Evolutionary conservation across 805 yeast species (phyloP).

Genomic region (Starmera amethionina): DNA sequence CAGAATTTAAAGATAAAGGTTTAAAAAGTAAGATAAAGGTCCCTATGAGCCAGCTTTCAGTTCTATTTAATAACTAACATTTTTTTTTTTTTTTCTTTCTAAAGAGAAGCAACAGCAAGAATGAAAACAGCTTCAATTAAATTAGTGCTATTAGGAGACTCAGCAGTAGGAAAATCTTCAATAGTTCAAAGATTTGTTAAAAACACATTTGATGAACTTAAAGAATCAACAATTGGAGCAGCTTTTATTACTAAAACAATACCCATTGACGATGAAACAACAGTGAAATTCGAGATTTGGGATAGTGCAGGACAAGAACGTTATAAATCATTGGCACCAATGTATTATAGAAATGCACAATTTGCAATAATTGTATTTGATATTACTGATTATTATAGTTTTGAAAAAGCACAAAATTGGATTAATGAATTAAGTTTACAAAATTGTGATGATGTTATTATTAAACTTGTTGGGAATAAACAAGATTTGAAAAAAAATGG

Average conservation of each 20-base stretch:
- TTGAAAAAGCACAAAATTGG: constrained; percentile 80
- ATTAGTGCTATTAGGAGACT: constrained; percentile 40
- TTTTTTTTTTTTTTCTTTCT: no score
- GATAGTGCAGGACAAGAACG: constrained; percentile 97
- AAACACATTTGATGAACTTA: constrained; percentile 62
- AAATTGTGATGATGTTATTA: constrained; percentile 61
- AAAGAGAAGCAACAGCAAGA: no score
- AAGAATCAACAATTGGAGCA: constrained; percentile 97
- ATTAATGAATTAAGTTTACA: constrained; percentile 84
- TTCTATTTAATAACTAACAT: no score
- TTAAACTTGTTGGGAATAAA: constrained; percentile 86
- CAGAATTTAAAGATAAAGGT: no score
- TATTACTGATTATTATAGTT: constrained; percentile 58
- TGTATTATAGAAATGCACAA: constrained; percentile 74
- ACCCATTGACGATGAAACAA: constrained; percentile 31
- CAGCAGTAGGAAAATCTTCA: constrained; percentile 77
- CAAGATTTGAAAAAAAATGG: constrained; percentile 37
- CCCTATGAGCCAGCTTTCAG: no score
- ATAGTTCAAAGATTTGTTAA: constrained; percentile 73
- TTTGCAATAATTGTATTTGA: constrained; percentile 88
- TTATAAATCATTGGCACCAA: constrained; percentile 73
- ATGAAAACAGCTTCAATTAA: neutral
- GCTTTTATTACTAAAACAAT: constrained; percentile 86
- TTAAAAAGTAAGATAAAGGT: no score
- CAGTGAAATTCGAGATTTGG: constrained; percentile 41